These are phyloP conservation scores for Trichoderma arundinaceum DNA, from an alignment of 2,329 filamentous ascomycete genomes.

Conservation along the genomic window DNA sequence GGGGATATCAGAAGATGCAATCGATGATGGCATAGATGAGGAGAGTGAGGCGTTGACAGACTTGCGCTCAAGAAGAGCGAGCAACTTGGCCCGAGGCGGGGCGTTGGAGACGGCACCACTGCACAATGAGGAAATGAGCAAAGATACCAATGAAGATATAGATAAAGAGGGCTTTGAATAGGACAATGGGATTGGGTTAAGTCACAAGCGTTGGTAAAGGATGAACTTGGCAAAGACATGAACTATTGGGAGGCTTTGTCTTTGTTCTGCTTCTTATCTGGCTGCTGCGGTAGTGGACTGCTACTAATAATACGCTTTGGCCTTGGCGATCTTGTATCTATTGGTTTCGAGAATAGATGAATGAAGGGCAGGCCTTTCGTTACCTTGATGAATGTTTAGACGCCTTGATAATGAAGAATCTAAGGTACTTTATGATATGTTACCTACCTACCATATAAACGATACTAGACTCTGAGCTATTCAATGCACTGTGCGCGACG, in stretches of 20 bases:
- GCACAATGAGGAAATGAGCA: slow-evolving; percentile 38
- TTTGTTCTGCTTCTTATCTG: not conserved
- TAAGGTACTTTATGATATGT: not conserved
- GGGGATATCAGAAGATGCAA: slow-evolving; percentile 47
- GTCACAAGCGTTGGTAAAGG: slow-evolving; percentile 1
- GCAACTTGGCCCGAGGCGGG: slow-evolving; percentile 55
- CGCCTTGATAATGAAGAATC: not conserved
- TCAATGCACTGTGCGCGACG: too few species aligned
- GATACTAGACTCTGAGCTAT: not conserved
- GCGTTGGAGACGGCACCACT: slow-evolving; percentile 60
- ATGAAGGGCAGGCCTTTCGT: slow-evolving; percentile 18
- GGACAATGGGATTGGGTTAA: slow-evolving; percentile 35
- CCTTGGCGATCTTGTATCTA: not conserved
- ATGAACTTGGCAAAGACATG: not conserved
- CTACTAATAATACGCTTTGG: not conserved
- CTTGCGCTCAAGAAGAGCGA: slow-evolving; percentile 59
- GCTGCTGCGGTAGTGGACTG: not conserved
- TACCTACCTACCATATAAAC: too few species aligned
- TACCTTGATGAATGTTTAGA: not conserved
- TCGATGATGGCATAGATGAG: slow-evolving; percentile 54
- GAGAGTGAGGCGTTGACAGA: slow-evolving; percentile 62
- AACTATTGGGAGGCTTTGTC: slow-evolving; percentile 3
- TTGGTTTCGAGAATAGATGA: not conserved
- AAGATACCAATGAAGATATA: slow-evolving; percentile 35
- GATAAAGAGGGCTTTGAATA: slow-evolving; percentile 52